Percentiles rank a stretch among this genome's conserved stretches.
phyloP scores from a whole-genome alignment of 2,329 filamentous ascomycete species.

The Colletotrichum sublineola region DNA sequence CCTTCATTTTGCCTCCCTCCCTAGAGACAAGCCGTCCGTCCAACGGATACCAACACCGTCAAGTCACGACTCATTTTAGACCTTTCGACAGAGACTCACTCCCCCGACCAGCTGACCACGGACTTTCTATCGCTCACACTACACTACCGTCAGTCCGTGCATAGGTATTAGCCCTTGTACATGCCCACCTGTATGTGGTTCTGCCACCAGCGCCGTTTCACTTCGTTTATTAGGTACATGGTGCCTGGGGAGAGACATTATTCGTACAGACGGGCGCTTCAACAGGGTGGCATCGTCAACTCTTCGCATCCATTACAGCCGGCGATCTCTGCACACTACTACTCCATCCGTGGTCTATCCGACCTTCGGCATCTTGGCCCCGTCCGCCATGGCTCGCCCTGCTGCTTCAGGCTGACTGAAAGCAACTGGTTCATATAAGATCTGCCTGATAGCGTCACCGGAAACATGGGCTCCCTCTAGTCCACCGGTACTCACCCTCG shows the following conservation, averaged over 20 bases:
- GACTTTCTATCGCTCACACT: neutral
- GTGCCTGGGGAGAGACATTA: neutral
- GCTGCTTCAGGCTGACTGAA: conserved; percentile 6
- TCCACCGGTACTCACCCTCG: neutral
- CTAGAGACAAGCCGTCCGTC: neutral
- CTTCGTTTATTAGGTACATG: conserved; percentile 1
- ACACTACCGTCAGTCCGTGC: conserved; percentile 14
- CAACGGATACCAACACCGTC: neutral
- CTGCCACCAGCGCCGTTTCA: conserved; percentile 31
- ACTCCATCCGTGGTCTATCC: neutral
- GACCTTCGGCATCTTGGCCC: too few relatives aligned
- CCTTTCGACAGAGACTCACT: neutral
- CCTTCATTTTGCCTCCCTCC: conserved; percentile 8
- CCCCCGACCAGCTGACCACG: neutral
- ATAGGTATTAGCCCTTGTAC: neutral
- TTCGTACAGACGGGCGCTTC: neutral
- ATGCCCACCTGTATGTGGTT: conserved; percentile 3
- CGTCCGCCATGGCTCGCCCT: conserved; percentile 10
- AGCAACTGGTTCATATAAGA: conserved; percentile 13
- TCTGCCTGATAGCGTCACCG: conserved; percentile 11
- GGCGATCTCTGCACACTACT: conserved; percentile 3
- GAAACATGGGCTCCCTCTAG: conserved; percentile 6
- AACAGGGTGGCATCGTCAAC: conserved; percentile 4
- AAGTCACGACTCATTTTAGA: conserved; percentile 28
- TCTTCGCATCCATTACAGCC: conserved; percentile 8